A percentile compares a stretch with the other conserved stretches of the same genome.
phyloP scores from a whole-genome alignment of 305 asterid genomes.

The Rubia balearica region DNA sequence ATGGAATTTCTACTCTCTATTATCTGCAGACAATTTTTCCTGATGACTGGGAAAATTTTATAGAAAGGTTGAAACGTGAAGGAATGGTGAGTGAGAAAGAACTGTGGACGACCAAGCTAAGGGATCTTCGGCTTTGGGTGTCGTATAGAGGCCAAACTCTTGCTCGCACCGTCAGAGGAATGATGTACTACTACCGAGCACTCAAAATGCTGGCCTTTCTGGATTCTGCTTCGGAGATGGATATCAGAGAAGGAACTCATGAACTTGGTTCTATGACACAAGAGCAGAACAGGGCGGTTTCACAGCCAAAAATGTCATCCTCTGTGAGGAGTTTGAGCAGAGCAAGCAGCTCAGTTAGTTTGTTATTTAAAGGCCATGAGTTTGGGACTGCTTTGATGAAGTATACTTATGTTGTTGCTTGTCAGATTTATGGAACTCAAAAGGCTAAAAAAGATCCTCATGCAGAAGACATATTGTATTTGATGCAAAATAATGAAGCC shows the following conservation, averaged over 20 bases:
- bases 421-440: conserved; percentile 90
- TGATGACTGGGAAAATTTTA: conserved; percentile 86
- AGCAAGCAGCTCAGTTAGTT: conserved; percentile 66
- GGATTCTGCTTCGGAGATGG: conserved; percentile 84
- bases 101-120: conserved; percentile 50
- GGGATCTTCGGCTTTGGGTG: conserved; percentile 91
- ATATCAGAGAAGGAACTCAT: conserved; percentile 70
- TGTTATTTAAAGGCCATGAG: conserved; percentile 67
- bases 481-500: conserved; percentile 88
- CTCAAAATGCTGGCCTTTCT: conserved; percentile 88
- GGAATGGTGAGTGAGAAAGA: conserved; percentile 76
- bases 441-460: conserved; percentile 68
- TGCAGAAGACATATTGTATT: conserved; percentile 74
- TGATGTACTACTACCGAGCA: conserved; percentile 96
- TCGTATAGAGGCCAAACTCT: conserved; percentile 94
- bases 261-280: conserved; percentile 34
- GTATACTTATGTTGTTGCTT: conserved; percentile 77
- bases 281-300: conserved; percentile 27
- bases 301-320: conserved; percentile 18
- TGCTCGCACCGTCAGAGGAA: conserved; percentile 89
- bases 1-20: conserved; percentile 78
- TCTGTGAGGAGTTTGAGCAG: conserved; percentile 44
- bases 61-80: conserved; percentile 80
- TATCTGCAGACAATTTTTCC: conserved; percentile 81
- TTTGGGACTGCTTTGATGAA: conserved; percentile 83